A percentile compares a stretch with the other conserved stretches of the same genome.
These are phyloP conservation scores for Vararia minispora DNA, from an alignment of 768 basidiomycete genomes.

Conservation along the genomic window DNA sequence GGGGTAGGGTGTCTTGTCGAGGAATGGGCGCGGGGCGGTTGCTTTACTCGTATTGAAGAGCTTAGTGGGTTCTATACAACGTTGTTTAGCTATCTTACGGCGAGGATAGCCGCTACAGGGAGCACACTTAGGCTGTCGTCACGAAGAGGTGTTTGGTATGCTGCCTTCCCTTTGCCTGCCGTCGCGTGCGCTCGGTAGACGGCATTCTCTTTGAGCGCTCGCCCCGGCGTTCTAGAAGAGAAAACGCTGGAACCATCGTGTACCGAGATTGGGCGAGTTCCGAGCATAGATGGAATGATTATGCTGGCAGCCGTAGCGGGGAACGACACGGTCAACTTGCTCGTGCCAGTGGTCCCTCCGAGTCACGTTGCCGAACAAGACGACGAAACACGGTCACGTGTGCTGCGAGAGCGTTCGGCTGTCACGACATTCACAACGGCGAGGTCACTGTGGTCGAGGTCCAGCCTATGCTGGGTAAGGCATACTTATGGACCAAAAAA, in stretches of 20 bases:
- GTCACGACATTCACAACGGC: too few species aligned
- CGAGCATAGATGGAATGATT: too few species aligned
- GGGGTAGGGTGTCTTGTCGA: conserved; percentile 69
- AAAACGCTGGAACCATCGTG: conserved; percentile 48
- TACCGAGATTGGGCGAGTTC: too few species aligned
- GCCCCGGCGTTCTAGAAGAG: conserved; percentile 25
- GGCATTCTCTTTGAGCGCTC: conserved; percentile 42
- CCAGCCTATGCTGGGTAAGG: too few species aligned
- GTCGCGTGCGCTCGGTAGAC: conserved; percentile 27
- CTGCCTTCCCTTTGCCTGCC: conserved; percentile 27
- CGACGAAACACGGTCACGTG: too few species aligned
- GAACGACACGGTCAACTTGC: too few species aligned
- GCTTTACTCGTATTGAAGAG: background rate
- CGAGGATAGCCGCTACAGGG: background rate
- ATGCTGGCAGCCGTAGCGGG: too few species aligned
- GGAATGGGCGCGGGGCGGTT: conserved; percentile 35
- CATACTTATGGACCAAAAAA: too few species aligned
- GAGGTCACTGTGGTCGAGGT: too few species aligned
- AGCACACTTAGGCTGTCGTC: conserved; percentile 19
- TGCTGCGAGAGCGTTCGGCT: too few species aligned
- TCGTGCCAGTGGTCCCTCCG: too few species aligned
- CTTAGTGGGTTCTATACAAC: conserved; percentile 8
- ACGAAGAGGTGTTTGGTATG: conserved; percentile 25
- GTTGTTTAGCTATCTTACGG: conserved; percentile 1
- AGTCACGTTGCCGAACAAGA: too few species aligned